A percentile compares a stretch with the other conserved stretches of the same genome.
Evolutionary conservation across 768 basidiomycete genomes (phyloP).

Genomic region (Leccinum rimulosum): DNA sequence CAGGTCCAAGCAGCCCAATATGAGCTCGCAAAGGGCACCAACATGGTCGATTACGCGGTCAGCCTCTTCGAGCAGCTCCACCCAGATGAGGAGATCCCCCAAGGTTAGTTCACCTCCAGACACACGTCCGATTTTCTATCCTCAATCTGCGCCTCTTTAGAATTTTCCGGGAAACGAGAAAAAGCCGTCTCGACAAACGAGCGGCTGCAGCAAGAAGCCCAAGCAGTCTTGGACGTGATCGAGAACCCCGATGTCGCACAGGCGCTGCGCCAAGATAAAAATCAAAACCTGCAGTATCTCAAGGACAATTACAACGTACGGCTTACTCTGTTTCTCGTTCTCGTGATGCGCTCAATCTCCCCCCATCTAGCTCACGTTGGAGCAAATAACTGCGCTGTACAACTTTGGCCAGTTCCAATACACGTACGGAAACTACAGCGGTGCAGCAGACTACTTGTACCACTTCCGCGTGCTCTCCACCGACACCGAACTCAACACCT

Average conservation of each 20-base stretch:
- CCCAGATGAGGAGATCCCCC: constrained; percentile 65
- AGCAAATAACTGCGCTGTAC: constrained; percentile 94
- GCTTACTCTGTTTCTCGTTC: constrained; percentile 24
- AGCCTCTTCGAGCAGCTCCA: constrained; percentile 76
- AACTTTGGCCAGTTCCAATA: constrained; percentile 99
- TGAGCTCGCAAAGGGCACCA: constrained; percentile 95
- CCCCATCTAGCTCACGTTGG: constrained; percentile 77
- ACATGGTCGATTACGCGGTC: constrained; percentile 95
- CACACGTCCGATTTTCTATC: neutral
- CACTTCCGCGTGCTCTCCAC: constrained; percentile 98
- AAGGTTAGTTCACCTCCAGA: constrained; percentile 46
- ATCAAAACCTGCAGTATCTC: constrained; percentile 91
- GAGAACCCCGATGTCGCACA: constrained; percentile 96
- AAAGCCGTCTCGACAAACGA: constrained; percentile 83
- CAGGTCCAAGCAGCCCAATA: constrained; percentile 90
- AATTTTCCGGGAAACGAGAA: constrained; percentile 81
- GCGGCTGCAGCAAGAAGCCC: constrained; percentile 83
- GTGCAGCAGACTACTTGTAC: constrained; percentile 96
- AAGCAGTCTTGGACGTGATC: constrained; percentile 92
- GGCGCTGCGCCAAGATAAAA: constrained; percentile 92
- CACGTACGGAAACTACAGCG: constrained; percentile 96
- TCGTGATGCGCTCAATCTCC: constrained; percentile 5
- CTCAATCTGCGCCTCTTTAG: constrained; percentile 37
- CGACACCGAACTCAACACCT: constrained; percentile 88
- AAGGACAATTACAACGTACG: constrained; percentile 86